A percentile compares a stretch with the other conserved stretches of the same genome.
Conservation (phyloP, 305 asterid species). For the Fraxinus floribunda region DNA sequence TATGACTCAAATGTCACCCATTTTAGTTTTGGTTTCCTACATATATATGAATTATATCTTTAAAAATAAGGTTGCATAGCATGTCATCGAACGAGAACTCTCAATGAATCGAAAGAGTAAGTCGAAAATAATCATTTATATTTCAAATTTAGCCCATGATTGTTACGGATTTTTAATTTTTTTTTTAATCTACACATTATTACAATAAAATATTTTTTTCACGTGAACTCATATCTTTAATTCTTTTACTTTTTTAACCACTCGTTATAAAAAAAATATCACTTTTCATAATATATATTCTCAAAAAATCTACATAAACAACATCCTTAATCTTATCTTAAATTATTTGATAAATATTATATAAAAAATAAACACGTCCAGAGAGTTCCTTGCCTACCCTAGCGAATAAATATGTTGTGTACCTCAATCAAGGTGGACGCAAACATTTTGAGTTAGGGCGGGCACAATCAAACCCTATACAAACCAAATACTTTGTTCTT, state of each 20-base stretch:
- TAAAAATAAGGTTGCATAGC: background rate
- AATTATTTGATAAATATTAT: background rate
- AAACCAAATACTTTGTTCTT: too few relatives aligned
- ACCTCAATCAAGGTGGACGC: background rate
- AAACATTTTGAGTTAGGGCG: too few relatives aligned
- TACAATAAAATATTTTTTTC: too few relatives aligned
- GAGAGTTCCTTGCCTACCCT: background rate
- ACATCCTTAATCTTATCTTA: background rate
- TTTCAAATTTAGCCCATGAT: too few relatives aligned
- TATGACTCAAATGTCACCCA: background rate
- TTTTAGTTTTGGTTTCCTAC: background rate
- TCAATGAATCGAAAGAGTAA: background rate
- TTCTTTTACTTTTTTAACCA: too few relatives aligned
- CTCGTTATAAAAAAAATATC: too few relatives aligned
- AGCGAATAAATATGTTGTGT: background rate
- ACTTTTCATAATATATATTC: background rate
- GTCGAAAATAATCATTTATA: background rate
- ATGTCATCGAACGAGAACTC: background rate
- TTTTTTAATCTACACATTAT: too few relatives aligned
- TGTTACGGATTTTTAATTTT: background rate
- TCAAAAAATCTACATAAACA: background rate
- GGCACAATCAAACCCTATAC: too few relatives aligned
- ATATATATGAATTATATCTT: too few relatives aligned
- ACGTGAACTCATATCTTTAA: too few relatives aligned
- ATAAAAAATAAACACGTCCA: background rate